phyloP scores from a whole-genome alignment of 495 filamentous ascomycete genomes.

The Aspergillus heteromorphus region DNA sequence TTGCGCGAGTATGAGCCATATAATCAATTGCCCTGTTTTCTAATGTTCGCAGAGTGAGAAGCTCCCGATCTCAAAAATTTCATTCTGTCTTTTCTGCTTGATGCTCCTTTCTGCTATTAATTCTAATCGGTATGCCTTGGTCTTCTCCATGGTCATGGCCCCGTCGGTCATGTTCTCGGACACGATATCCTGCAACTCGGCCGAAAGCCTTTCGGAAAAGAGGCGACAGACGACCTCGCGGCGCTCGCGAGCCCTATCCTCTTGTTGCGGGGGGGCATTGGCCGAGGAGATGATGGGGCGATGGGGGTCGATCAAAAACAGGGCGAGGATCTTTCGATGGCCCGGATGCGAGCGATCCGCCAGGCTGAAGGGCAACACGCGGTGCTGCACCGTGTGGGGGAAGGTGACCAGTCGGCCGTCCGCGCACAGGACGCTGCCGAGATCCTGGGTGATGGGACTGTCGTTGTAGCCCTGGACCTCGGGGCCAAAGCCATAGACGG shows the following conservation, averaged over 20 bases:
- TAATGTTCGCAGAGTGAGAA: conserved; percentile 1
- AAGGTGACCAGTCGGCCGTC: conserved; percentile 32
- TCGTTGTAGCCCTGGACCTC: background rate
- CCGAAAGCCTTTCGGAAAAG: conserved; percentile 21
- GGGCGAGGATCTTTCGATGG: conserved; percentile 50
- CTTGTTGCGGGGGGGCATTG: conserved; percentile 51
- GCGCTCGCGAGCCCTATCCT: conserved; percentile 30
- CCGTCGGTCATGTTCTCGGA: conserved; percentile 15
- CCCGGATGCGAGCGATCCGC: conserved; percentile 45
- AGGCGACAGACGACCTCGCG: conserved; percentile 13
- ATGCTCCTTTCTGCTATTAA: background rate
- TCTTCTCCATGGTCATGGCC: background rate
- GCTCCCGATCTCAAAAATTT: background rate
- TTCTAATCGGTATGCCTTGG: conserved; percentile 2
- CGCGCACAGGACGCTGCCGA: conserved; percentile 27
- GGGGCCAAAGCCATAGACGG: conserved; percentile 23
- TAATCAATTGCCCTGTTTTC: background rate
- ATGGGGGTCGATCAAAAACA: conserved; percentile 54
- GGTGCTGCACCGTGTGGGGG: conserved; percentile 43
- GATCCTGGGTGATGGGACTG: conserved; percentile 24
- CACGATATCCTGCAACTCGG: conserved; percentile 37
- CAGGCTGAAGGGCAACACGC: conserved; percentile 45
- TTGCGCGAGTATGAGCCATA: too few relatives aligned
- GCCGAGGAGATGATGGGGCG: conserved; percentile 47
- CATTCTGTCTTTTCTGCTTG: background rate